A percentile compares a stretch with the other conserved stretches of the same genome.
Evolutionary conservation across 305 asterid genomes (phyloP).

Genomic region (Ajuga reptans): DNA sequence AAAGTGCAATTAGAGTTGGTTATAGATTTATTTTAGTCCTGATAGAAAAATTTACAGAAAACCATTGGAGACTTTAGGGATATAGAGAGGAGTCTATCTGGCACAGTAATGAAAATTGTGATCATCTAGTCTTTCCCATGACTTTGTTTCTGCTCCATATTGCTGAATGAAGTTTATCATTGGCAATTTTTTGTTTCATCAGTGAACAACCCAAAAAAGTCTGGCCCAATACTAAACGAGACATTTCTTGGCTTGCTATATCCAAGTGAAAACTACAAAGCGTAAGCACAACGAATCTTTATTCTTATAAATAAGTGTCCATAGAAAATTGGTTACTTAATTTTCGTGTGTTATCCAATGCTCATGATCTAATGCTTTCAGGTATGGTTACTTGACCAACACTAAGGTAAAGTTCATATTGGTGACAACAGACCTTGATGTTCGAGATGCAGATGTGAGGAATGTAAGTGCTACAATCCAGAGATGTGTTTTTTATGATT

Average conservation of each 20-base stretch:
- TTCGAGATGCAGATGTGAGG: conserved; percentile 88
- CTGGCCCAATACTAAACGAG: conserved; percentile 75
- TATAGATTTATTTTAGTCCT: background rate
- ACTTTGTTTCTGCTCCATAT: background rate
- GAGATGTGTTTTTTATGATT: background rate
- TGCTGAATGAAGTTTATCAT: background rate
- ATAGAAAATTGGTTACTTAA: background rate
- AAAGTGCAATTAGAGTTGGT: background rate
- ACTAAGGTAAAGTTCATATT: conserved; percentile 93
- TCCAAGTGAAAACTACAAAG: conserved; percentile 95
- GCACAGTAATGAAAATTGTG: background rate
- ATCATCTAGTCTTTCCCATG: background rate
- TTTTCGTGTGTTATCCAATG: background rate
- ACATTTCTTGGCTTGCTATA: conserved; percentile 90
- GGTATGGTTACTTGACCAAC: conserved; percentile 93
- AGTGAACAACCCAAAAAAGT: conserved; percentile 96
- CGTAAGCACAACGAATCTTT: conserved; percentile 43
- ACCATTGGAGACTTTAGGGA: background rate
- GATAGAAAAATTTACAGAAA: background rate
- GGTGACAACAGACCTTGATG: conserved; percentile 91
- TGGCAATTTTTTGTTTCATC: conserved; percentile 23
- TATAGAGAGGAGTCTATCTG: background rate
- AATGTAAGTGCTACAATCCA: conserved; percentile 46
- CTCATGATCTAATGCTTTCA: conserved; percentile 29
- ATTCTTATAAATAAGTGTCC: background rate